Conservation (phyloP, 768 basidiomycete genomes). For the Macrolepiota fuliginosa region DNA sequence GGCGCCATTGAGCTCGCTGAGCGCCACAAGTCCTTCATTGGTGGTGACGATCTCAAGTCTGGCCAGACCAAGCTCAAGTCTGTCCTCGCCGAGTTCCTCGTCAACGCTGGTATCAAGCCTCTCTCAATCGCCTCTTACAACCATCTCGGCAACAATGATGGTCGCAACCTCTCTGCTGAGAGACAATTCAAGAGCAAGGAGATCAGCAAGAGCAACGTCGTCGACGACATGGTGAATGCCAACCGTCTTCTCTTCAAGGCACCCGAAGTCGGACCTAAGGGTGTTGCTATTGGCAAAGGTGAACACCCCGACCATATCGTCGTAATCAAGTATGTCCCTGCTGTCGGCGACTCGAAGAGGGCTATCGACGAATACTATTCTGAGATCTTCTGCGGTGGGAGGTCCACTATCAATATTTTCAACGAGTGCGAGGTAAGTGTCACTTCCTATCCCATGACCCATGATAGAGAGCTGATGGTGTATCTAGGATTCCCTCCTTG, state of each 20-base stretch:
- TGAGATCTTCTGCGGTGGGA: constrained; percentile 95
- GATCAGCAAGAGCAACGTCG: constrained; percentile 95
- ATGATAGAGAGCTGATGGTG: constrained; percentile 10
- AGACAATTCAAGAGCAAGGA: constrained; percentile 97
- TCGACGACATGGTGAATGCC: constrained; percentile 96
- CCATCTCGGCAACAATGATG: constrained; percentile 98
- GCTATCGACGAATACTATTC: constrained; percentile 99
- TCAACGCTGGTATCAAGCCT: constrained; percentile 98
- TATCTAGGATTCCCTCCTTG: constrained; percentile 86
- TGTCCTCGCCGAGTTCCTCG: constrained; percentile 96
- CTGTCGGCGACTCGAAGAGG: constrained; percentile 95
- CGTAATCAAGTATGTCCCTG: constrained; percentile 97
- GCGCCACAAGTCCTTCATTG: constrained; percentile 86
- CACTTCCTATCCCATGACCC: neutral
- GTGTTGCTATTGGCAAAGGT: constrained; percentile 63
- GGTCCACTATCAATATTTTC: constrained; percentile 94
- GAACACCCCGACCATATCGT: constrained; percentile 98
- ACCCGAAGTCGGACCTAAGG: constrained; percentile 51
- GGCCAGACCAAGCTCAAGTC: constrained; percentile 98
- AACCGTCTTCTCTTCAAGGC: constrained; percentile 91
- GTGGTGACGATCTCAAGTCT: constrained; percentile 96
- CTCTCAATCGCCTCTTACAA: constrained; percentile 97
- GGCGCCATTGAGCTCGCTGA: constrained; percentile 93
- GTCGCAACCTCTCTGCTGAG: constrained; percentile 86
- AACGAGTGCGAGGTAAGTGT: constrained; percentile 87